Conservation (phyloP, 2,329 filamentous ascomycete genomes). For the Xylariomycetidae sp. region DNA sequence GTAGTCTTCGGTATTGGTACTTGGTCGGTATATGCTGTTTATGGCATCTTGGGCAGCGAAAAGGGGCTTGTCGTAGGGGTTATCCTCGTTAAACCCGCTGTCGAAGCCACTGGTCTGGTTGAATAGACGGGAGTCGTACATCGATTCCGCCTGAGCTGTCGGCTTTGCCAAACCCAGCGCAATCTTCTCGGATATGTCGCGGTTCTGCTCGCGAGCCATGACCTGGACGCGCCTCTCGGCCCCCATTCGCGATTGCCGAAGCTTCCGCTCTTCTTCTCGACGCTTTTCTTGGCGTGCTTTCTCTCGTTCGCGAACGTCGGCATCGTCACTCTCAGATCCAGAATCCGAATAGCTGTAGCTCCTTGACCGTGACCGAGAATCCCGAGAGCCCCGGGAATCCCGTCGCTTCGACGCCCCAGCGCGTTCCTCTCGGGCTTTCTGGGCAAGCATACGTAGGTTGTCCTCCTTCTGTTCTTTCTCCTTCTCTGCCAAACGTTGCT, state of each 20-base stretch:
- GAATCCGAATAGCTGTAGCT: constrained; percentile 51
- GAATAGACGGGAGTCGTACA: constrained; percentile 96
- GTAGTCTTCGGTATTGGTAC: constrained; percentile 66
- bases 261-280: constrained; percentile 79
- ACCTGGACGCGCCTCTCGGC: constrained; percentile 86
- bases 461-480: constrained; percentile 95
- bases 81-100: constrained; percentile 93
- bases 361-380: constrained; percentile 38
- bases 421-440: constrained; percentile 84
- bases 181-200: constrained; percentile 95
- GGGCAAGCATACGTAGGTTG: constrained; percentile 76
- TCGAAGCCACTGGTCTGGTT: constrained; percentile 91
- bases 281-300: constrained; percentile 70
- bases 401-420: constrained; percentile 47
- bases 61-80: constrained; percentile 92
- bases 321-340: constrained; percentile 55
- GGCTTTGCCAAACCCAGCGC: constrained; percentile 92
- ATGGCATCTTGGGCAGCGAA: constrained; percentile 95
- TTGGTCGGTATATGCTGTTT: constrained; percentile 85
- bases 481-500: constrained; percentile 92
- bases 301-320: constrained; percentile 69
- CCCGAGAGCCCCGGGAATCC: constrained; percentile 33
- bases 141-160: constrained; percentile 82
- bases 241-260: constrained; percentile 93
- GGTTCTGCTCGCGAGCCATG: constrained; percentile 90